A percentile compares a stretch with the other conserved stretches of the same genome.
phyloP scores from a whole-genome alignment of 1,284 basidiomycete genomes.

The Inonotus obliquus region DNA sequence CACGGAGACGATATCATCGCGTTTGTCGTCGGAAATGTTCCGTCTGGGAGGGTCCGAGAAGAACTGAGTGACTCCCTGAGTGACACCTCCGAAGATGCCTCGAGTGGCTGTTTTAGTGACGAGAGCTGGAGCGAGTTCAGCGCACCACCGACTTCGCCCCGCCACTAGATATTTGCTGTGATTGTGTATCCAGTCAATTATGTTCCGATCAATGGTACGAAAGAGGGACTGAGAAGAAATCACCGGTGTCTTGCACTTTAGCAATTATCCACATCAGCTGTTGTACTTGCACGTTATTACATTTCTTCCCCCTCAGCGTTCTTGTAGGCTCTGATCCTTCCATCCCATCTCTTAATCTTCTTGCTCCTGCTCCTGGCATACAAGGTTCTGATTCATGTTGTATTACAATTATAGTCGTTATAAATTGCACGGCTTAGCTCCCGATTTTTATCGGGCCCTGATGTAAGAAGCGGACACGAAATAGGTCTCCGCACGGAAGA shows the following conservation, averaged over 20 bases:
- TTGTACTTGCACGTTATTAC: no score
- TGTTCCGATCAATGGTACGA: no score
- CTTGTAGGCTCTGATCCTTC: no score
- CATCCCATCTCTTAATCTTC: not conserved
- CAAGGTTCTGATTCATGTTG: not conserved
- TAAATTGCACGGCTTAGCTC: no score
- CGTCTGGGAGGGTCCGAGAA: not conserved
- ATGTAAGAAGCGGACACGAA: no score
- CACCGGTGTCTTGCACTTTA: no score
- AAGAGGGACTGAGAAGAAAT: no score
- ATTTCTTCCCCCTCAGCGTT: no score
- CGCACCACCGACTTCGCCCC: not conserved
- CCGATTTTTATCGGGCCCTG: no score
- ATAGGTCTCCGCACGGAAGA: no score
- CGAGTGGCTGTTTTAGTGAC: not conserved
- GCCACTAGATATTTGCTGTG: not conserved
- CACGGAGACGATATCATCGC: not conserved
- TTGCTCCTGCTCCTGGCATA: not conserved
- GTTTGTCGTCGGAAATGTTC: not conserved
- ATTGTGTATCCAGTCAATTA: not conserved
- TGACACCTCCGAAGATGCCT: not conserved
- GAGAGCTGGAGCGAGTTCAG: conserved; percentile 5
- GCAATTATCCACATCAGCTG: no score
- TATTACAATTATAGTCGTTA: not conserved
- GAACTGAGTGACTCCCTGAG: conserved; percentile 3